Evolutionary conservation across 805 yeast species (phyloP), one percentile per base, ranked within the genome.

Genomic region (Zygosaccharomyces kombuchaensis): DNA sequence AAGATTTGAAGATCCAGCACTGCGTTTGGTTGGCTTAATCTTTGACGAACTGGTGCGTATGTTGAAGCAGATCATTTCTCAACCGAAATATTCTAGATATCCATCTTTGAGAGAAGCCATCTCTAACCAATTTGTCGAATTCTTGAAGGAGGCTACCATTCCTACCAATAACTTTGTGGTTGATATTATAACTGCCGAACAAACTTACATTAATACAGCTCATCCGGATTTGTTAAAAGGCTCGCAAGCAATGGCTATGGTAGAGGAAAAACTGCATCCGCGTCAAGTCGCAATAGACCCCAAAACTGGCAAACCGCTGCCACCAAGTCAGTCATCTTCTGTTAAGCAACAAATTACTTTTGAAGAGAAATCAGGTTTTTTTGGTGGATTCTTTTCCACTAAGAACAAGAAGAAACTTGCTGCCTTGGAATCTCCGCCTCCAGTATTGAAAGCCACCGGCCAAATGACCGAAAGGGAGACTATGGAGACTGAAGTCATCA

Each of bases 181-280:
- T 27, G 97, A 93, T 65, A 76, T 93, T 48, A 88, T 93, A 56
- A 72, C 68, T 48, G 74, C 96, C 49, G 99, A 93, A 69, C 91
- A 90, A 60, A 84, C 96, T 3, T 93, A 93, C 67, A 89, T 93
- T 57, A 93, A 93, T 69, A 93, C 99, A 4, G 98, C 96, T 2
- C 99, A 93, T 63, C 97, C 98, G 3, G 98, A 93, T 65, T 79
- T 93, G 60, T 76, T 93, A 57, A 90, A 87, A 65, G 99, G 99
- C 38, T 84, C 95, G 27, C 90, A 85, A 60, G 98, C 98, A 5
- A 84, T 91, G 93, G 81, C 86, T 4, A 82, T 88, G 66, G 96
- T 93, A 27, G 73, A 87, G 64, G 97, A 93, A 56, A 87, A 81
- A 65, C 70, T 88, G 68, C 93, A 70, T 50, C 70, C 74, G 43